Conservation (phyloP, 441 rosid genomes). For the Populus trichocarpa region DNA sequence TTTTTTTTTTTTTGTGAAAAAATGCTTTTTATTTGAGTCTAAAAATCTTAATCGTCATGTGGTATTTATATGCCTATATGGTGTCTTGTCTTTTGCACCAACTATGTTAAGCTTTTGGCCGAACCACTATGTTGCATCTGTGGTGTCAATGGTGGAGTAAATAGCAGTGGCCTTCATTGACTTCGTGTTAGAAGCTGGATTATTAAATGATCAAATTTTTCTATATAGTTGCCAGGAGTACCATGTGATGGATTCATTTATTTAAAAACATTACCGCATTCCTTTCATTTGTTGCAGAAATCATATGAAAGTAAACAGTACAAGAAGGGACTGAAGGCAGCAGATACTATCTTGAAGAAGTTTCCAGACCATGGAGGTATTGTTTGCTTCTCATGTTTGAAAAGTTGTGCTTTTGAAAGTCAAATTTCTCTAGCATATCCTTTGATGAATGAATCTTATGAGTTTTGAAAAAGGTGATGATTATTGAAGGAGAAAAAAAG, state of each 20-base stretch:
- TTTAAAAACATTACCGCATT: neutral
- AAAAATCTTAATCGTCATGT: neutral
- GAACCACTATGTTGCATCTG: neutral
- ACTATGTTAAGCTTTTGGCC: neutral
- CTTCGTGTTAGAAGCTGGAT: neutral
- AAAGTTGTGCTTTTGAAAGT: neutral
- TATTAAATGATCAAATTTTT: neutral
- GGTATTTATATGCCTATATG: neutral
- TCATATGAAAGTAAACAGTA: conserved; percentile 98
- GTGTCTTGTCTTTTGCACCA: neutral
- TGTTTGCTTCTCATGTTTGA: conserved; percentile 7
- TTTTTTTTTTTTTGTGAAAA: neutral
- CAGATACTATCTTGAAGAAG: conserved; percentile 93
- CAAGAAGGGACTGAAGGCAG: conserved; percentile 98
- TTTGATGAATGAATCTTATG: neutral
- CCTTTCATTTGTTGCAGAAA: conserved; percentile 56
- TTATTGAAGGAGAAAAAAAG: neutral
- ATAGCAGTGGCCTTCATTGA: neutral
- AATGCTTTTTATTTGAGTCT: neutral
- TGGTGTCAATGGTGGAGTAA: neutral
- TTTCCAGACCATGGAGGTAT: conserved; percentile 99
- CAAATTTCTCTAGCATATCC: neutral
- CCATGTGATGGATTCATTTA: neutral
- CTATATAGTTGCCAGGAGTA: neutral
- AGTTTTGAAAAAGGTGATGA: neutral